Base-by-base conservation (phyloP, 768 basidiomycete genomes). In the Lyophyllum decastes region DNA sequence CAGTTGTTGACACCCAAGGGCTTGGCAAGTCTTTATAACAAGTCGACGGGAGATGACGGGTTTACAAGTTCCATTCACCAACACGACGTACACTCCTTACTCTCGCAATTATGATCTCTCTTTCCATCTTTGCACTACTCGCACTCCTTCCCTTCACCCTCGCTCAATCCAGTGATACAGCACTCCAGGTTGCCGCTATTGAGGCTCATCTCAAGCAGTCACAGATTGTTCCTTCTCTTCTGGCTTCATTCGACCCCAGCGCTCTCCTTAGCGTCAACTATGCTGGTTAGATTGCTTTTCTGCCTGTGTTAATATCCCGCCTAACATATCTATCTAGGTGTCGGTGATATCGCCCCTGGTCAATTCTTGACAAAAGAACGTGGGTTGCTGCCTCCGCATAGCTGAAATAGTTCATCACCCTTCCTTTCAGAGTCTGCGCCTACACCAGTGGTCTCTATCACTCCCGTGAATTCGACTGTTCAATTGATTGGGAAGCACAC, bases 171-270 rank as follows among this genome's bases (percentile, higher is more conserved):
- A 73, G 72, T 55, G 74, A 74, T 54, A 70, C 72, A 33, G 59
- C 67, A 21, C 60, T 86, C 34, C 78, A 78, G 55, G 73, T 90
- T 47, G 77, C 77, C 54, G 84, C 82, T 34, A 83, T 89, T 51
- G 73, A 87, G 66, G 90, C 90, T 21, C 85, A 92, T 70, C 89
- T 92, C 70, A 71, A 64, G 14, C 80, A 82, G 58, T 77, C 86
- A 17, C 76, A 71, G 49, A 71, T 93, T 60, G 84, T 89, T 41
- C 90, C 92, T 1, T 72, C 80, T 52, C 71, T 89, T 46, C 63
- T 94, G 47, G 24, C 78, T 7, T 70, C 72, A n/a, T 92, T 93
- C 71, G 69, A 73, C 55, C 90, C 90, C 6, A 70, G 68, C 21
- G 88, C 84, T n/a, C 46, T 85, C 43, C 75, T 93, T 52, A 68